Percentiles rank a stretch among this genome's conserved stretches.
Conservation (phyloP, 2,329 filamentous ascomycete species). For the Aspergillus sergii region DNA sequence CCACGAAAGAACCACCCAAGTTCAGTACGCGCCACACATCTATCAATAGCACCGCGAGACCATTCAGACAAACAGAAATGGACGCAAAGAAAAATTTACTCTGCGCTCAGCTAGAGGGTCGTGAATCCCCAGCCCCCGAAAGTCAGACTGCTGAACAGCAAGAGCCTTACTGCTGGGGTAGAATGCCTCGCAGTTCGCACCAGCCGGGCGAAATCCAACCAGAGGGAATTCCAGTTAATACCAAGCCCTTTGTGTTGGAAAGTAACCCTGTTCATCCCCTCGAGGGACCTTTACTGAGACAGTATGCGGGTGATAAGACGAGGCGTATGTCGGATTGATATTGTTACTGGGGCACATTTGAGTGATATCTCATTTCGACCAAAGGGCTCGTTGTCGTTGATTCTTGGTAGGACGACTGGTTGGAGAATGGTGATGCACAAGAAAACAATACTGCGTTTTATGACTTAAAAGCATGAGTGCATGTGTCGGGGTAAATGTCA, state of each 20-base stretch:
- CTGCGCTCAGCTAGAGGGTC: not conserved
- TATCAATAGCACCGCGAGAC: not conserved
- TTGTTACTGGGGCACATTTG: not conserved
- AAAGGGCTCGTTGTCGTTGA: not conserved
- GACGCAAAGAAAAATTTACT: not conserved
- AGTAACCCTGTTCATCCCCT: conserved; percentile 6
- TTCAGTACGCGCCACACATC: too few relatives aligned
- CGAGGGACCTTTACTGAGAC: not conserved
- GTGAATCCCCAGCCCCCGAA: not conserved
- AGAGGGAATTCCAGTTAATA: not conserved
- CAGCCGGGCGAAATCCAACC: not conserved
- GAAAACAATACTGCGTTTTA: not conserved
- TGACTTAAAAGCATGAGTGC: not conserved
- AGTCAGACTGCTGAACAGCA: not conserved
- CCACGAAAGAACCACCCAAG: too few relatives aligned
- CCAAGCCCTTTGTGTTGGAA: not conserved
- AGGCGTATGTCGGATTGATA: not conserved
- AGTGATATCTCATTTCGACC: not conserved
- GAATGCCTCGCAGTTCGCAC: not conserved
- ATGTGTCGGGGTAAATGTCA: not conserved
- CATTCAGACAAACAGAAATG: not conserved
- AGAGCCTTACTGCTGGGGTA: not conserved
- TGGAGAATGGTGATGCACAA: not conserved
- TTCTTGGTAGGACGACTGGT: not conserved
- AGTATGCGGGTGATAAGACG: conserved; percentile 4